These are phyloP conservation scores for Pythium periplocum DNA, from an alignment of 352 stramenopile species.

Conservation along the genomic window DNA sequence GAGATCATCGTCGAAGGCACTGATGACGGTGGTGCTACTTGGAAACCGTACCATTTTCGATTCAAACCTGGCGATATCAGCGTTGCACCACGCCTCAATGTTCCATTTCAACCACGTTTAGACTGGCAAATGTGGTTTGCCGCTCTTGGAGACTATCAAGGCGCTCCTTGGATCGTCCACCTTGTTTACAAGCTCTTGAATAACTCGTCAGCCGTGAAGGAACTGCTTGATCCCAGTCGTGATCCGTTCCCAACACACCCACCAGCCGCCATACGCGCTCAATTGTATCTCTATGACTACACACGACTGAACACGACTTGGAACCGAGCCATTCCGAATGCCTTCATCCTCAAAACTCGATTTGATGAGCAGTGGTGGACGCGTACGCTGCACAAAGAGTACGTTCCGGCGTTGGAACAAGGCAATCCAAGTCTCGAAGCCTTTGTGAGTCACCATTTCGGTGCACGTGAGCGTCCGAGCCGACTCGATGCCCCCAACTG, in stretches of 20 bases:
- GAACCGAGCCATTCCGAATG: conserved; percentile 28
- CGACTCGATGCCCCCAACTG: not conserved
- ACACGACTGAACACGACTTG: conserved; percentile 65
- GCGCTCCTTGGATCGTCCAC: conserved; percentile 84
- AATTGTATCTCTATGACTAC: conserved; percentile 87
- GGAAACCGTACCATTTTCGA: conserved; percentile 74
- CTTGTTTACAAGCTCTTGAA: conserved; percentile 79
- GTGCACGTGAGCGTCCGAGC: not conserved
- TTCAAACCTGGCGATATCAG: conserved; percentile 80
- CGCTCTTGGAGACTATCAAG: conserved; percentile 69
- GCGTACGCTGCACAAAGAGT: conserved; percentile 30
- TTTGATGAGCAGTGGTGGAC: conserved; percentile 39
- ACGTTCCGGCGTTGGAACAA: conserved; percentile 35
- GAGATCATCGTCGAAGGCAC: conserved; percentile 88
- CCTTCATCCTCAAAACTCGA: conserved; percentile 21
- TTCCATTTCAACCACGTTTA: conserved; percentile 64
- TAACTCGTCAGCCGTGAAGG: conserved; percentile 49
- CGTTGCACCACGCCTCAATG: conserved; percentile 23
- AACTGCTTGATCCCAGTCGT: conserved; percentile 56
- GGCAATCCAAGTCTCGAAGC: conserved; percentile 33
- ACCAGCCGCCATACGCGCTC: conserved; percentile 45
- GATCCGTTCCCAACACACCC: conserved; percentile 40
- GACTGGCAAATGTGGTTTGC: conserved; percentile 95
- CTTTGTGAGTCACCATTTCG: conserved; percentile 40
- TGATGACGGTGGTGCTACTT: conserved; percentile 44